Evolutionary conservation across 768 basidiomycete species (phyloP).

Genomic region (Bullera alba): DNA sequence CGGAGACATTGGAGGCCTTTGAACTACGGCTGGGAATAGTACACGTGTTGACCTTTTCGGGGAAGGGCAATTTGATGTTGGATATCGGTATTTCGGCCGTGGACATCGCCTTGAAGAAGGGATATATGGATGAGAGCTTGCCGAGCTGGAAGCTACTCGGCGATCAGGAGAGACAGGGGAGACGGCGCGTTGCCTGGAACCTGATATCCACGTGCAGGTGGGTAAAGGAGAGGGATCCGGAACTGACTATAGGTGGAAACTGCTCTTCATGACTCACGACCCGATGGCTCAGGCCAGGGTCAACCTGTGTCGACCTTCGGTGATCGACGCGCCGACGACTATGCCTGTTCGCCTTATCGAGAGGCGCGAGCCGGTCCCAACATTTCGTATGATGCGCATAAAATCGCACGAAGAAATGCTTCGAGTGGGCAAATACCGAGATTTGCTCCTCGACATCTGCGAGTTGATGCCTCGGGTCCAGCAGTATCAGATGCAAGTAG

Average conservation of each 20-base stretch:
- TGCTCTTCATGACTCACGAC: neutral
- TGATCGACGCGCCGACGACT: conserved; percentile 1
- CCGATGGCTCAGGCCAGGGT: neutral
- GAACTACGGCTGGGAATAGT: neutral
- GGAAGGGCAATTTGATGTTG: neutral
- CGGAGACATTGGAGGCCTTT: neutral
- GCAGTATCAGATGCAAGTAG: neutral
- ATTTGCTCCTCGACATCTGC: conserved; percentile 1
- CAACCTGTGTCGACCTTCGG: conserved; percentile 9
- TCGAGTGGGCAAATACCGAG: neutral
- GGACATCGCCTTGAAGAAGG: neutral
- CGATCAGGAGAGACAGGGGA: neutral
- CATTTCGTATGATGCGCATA: conserved; percentile 8
- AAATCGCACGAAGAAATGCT: neutral
- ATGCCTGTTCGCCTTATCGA: neutral
- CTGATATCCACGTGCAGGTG: conserved; percentile 4
- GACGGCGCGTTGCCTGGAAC: neutral
- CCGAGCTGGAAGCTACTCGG: neutral
- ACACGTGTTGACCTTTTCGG: too few relatives aligned
- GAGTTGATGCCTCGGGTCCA: conserved; percentile 1
- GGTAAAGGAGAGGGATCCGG: neutral
- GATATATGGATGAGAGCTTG: conserved; percentile 7
- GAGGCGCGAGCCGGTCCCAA: neutral
- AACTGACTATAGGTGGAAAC: neutral
- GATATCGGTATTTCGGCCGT: neutral